A percentile compares a stretch with the other conserved stretches of the same genome.
These are phyloP conservation scores for Hemileccinum impolitum DNA, from an alignment of 768 basidiomycete genomes.

Conservation along the genomic window DNA sequence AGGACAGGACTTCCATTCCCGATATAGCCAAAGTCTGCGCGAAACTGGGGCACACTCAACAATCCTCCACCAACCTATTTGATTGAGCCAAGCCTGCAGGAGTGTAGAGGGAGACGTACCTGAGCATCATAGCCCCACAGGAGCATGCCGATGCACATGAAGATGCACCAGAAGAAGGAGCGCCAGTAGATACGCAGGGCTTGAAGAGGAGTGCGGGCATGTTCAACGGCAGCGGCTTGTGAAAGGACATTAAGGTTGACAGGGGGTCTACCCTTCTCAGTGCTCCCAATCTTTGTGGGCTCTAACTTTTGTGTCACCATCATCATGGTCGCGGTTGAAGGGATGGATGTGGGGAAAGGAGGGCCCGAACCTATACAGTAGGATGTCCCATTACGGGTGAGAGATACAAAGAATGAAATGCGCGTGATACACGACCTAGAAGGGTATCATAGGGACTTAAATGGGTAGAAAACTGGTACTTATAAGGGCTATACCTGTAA, in stretches of 20 bases:
- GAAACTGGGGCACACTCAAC: slow-evolving; percentile 22
- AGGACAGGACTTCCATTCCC: slow-evolving; percentile 4
- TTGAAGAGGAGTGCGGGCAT: slow-evolving; percentile 12
- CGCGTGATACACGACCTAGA: too few species aligned
- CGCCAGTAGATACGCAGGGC: slow-evolving; percentile 24
- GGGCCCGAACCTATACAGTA: too few species aligned
- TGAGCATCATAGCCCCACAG: slow-evolving; percentile 26
- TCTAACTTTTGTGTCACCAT: slow-evolving; percentile 7
- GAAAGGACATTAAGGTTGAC: slow-evolving; percentile 19
- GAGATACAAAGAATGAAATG: too few species aligned
- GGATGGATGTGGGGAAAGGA: background rate
- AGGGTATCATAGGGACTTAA: too few species aligned
- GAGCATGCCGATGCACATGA: slow-evolving; percentile 21
- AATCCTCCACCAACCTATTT: slow-evolving; percentile 19
- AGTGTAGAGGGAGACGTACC: slow-evolving; percentile 2
- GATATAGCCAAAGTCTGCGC: slow-evolving; percentile 2
- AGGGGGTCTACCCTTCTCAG: slow-evolving; percentile 4
- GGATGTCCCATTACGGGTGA: too few species aligned
- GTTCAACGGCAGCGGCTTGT: slow-evolving; percentile 19
- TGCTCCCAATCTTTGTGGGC: background rate
- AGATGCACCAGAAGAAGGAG: slow-evolving; percentile 22
- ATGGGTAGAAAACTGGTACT: too few species aligned
- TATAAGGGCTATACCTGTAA: too few species aligned
- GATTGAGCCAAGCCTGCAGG: background rate
- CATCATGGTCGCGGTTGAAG: too few species aligned